Base-by-base conservation (phyloP, 176 grass and related monocot genomes). In the Carex parvula region DNA sequence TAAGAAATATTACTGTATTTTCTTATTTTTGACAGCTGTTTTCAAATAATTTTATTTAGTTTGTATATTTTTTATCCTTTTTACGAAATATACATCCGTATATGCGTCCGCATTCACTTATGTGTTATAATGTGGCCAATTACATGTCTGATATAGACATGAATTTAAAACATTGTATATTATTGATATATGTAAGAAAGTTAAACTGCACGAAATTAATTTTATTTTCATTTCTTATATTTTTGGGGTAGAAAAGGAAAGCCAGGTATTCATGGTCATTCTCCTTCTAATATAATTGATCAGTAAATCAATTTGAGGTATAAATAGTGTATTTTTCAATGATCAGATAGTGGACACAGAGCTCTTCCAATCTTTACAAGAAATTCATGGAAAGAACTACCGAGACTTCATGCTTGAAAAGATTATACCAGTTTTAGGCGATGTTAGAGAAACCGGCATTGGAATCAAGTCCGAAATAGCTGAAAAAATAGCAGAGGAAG, bases 361-460 rank as follows among this genome's bases (percentile, higher is more conserved):
- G 80, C 57, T 98, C 57, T 98, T 98, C 86, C 89, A 81, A 52
- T 81, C 72, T 9, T 54, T 98, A 54, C 87, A 88, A 81, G 91
- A 94, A 17, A 90, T 90, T 83, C 86, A 94, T 82, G 92, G 95
- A 60, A 70, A 90, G 7, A 82, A 93, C 64, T 98, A 98, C 90
- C 30, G 78, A 37, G 57, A 72, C 50, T 98, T 94, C 56, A 84
- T 93, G 60, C 37, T 86, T 2, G 81, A 41, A 0, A 98, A 98
- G 84, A 87, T 98, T 30, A 85, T 98, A 13, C 92, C 95, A 14
- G 87, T 98, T 14, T 89, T 93, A n/a, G 95, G 92, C 35, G 88
- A 98, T 79, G 89, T 94, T 50, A 84, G 86, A 84, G 91, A 94
- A 82, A 29, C 89, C 70, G 89, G 91, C 86, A 79, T 98, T 61